phyloP scores from a whole-genome alignment of 2,329 filamentous ascomycete genomes.

The Trichocomaceae sp. region DNA sequence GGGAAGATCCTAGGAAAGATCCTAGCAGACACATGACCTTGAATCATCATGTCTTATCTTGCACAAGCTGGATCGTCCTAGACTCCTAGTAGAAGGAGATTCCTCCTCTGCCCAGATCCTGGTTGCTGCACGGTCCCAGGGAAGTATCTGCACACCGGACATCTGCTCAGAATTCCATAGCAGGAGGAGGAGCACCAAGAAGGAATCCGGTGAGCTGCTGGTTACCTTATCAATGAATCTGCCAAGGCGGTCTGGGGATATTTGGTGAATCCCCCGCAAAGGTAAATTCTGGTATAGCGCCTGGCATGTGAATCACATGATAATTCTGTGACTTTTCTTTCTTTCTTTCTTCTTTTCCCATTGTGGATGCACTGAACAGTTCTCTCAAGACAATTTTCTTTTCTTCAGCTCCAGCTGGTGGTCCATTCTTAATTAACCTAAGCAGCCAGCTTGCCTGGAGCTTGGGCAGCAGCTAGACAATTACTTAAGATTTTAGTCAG shows the following conservation, averaged over 20 bases:
- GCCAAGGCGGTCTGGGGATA: conserved; percentile 10
- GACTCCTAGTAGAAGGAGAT: conserved; percentile 11
- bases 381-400: too few species aligned
- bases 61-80: conserved; percentile 18
- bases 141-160: conserved; percentile 3
- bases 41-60: conserved; percentile 31
- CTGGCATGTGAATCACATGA: not conserved
- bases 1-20: conserved; percentile 26
- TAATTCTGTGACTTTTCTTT: not conserved
- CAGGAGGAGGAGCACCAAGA: not conserved
- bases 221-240: not conserved
- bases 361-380: too few species aligned
- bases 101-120: conserved; percentile 1
- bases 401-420: too few species aligned
- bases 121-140: conserved; percentile 1
- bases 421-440: too few species aligned
- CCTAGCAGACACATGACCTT: conserved; percentile 29
- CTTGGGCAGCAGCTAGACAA: too few species aligned
- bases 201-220: not conserved
- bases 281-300: too few species aligned
- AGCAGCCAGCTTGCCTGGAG: too few species aligned
- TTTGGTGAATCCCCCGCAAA: conserved; percentile 1
- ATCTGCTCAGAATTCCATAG: not conserved
- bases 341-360: conserved; percentile 23
- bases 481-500: too few species aligned